These are phyloP conservation scores for Citrus australasica DNA, from an alignment of 345 rosid species.

Conservation along the genomic window DNA sequence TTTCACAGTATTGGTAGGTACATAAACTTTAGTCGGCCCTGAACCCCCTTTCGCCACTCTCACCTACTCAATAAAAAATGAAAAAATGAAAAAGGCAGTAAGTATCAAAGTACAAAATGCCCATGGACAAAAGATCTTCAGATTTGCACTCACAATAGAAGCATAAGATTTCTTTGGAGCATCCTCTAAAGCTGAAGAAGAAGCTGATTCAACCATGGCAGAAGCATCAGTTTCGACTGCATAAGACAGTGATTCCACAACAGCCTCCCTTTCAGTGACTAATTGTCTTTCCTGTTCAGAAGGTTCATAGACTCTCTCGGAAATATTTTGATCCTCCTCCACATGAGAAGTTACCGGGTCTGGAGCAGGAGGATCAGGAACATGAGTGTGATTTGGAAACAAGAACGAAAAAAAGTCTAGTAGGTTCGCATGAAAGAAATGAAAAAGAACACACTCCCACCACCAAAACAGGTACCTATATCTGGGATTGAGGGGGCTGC, in stretches of 20 bases:
- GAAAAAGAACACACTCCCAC: not conserved
- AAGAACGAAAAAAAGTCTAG: slow-evolving; percentile 6
- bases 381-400: slow-evolving; percentile 29
- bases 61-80: slow-evolving; percentile 36
- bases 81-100: not conserved
- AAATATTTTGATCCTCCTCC: slow-evolving; percentile 34
- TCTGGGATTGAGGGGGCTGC: slow-evolving; percentile 30
- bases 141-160: slow-evolving; percentile 59
- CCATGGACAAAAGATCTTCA: not conserved
- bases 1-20: slow-evolving; percentile 35
- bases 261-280: slow-evolving; percentile 36
- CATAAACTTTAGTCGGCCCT: slow-evolving; percentile 40
- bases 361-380: slow-evolving; percentile 27
- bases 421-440: not conserved
- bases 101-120: not conserved
- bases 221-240: slow-evolving; percentile 28
- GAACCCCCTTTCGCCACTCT: slow-evolving; percentile 49
- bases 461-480: slow-evolving; percentile 37
- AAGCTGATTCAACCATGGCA: slow-evolving; percentile 27
- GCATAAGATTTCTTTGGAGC: slow-evolving; percentile 71
- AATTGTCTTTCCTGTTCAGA: slow-evolving; percentile 28
- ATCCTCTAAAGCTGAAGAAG: slow-evolving; percentile 51
- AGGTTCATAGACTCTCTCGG: slow-evolving; percentile 43
- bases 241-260: slow-evolving; percentile 33
- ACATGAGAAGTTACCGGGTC: slow-evolving; percentile 29